Evolutionary conservation across 441 rosid genomes (phyloP).

Genomic region (Pelargonium fulgidum): DNA sequence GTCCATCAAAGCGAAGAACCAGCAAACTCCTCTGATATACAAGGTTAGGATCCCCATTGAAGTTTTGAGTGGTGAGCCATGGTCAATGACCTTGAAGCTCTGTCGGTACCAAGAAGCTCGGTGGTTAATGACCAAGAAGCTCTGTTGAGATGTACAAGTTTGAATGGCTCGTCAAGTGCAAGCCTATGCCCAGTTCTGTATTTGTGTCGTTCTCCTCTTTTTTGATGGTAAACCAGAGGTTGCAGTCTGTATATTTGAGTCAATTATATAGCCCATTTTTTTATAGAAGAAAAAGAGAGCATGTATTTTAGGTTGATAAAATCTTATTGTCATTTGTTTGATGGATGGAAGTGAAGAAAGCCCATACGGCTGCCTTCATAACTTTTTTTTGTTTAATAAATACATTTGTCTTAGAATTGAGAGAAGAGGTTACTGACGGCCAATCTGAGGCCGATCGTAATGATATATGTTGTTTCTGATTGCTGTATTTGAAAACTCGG

Average conservation of each 20-base stretch:
- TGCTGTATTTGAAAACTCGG: no score
- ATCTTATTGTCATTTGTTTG: constrained; percentile 20
- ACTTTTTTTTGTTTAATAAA: constrained; percentile 18
- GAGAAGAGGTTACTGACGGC: not conserved
- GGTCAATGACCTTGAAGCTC: not conserved
- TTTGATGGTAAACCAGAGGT: constrained; percentile 24
- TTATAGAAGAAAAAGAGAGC: constrained; percentile 25
- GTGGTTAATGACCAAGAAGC: not conserved
- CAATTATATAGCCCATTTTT: constrained; percentile 35
- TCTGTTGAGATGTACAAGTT: not conserved
- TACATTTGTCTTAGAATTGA: constrained; percentile 9
- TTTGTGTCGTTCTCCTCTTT: constrained; percentile 13
- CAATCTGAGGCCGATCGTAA: not conserved
- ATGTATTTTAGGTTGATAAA: constrained; percentile 18
- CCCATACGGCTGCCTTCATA: constrained; percentile 15
- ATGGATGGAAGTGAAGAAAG: constrained; percentile 22
- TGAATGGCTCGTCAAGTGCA: constrained; percentile 17
- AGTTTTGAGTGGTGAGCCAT: not conserved
- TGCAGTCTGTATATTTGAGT: constrained; percentile 42
- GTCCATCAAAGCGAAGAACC: constrained; percentile 77
- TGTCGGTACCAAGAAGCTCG: not conserved
- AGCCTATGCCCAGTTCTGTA: not conserved
- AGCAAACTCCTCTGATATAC: constrained; percentile 68
- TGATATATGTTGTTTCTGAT: no score
- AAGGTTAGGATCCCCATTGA: not conserved